Evolutionary conservation across 495 filamentous ascomycete genomes (phyloP).

Genomic region (Neurospora africana): DNA sequence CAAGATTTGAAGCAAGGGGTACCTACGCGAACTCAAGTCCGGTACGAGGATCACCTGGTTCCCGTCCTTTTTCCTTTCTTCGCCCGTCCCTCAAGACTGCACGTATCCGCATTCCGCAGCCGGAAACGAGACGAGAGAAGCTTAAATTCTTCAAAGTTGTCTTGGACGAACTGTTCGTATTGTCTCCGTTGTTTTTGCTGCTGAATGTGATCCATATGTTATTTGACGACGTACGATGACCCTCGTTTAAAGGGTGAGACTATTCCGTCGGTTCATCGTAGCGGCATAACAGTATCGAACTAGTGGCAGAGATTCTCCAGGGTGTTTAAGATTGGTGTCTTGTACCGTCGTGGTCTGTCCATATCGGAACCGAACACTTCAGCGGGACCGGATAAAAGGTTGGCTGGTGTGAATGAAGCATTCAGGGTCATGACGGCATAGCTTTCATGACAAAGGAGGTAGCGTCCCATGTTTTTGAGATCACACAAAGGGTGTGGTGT

Average conservation of each 20-base stretch:
- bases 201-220: background rate
- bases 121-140: background rate
- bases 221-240: background rate
- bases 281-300: background rate
- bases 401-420: background rate
- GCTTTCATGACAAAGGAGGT: background rate
- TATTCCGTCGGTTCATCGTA: background rate
- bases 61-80: background rate
- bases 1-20: background rate
- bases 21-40: background rate
- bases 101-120: background rate
- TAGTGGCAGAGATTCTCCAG: background rate
- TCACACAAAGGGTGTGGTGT: background rate
- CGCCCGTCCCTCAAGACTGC: background rate
- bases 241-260: background rate
- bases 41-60: background rate
- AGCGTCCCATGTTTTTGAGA: background rate
- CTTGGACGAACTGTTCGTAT: background rate
- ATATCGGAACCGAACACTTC: background rate
- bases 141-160: background rate
- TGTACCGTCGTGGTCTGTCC: background rate
- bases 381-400: background rate
- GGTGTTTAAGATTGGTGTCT: background rate
- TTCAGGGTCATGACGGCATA: background rate
- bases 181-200: background rate